Base-by-base conservation (phyloP, 768 basidiomycete species). In the Leccinellum rugosiceps region DNA sequence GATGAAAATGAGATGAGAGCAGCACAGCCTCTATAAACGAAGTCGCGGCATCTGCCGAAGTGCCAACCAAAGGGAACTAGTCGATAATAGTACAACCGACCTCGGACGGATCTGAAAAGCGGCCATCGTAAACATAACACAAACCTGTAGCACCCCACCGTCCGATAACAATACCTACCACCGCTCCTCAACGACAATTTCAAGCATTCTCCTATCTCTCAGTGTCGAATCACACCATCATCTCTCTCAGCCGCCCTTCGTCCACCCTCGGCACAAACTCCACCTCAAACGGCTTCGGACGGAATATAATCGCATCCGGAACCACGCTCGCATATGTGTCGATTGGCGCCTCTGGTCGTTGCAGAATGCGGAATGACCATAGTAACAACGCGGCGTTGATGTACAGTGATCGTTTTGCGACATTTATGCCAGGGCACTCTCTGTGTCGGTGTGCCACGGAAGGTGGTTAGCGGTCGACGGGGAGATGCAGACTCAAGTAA, bases 371-470 rank as follows among this genome's bases (percentile, higher is more conserved):
- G 74, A 88, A 87, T 0, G 84, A 80, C 84, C 85, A 87, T 8
- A 84, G 75, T 10, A 84, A 68, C 17, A 84, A 71, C 0, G 85
- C 83, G 0, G 83, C 79, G 63, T 82, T 87, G 45, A 88, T 74
- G 63, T 83, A 85, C 0, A 87, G 72, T 1, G 86, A 86, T 1
- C 68, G 62, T 21, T 74, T 52, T 4, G 64, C 66, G 30, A 68
- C 78, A 65, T 85, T 76, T 60, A 80, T 80, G 0, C 85, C 85
- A 0, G 83, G 84, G 55, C 86, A 88, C 0, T 84, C 77, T 32
- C 85, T 81, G 35, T n/a, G n/a, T 38, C 15, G 17, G 17, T 17
- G 15, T 28, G 7, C 51, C 8, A 35, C 25, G 6, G 17, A 21
- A 14, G 17, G n/a, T n/a, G n/a, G n/a, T n/a, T n/a, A 2, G 17